Conservation (phyloP, 768 basidiomycete species). For the Tricholoma saponaceum region DNA sequence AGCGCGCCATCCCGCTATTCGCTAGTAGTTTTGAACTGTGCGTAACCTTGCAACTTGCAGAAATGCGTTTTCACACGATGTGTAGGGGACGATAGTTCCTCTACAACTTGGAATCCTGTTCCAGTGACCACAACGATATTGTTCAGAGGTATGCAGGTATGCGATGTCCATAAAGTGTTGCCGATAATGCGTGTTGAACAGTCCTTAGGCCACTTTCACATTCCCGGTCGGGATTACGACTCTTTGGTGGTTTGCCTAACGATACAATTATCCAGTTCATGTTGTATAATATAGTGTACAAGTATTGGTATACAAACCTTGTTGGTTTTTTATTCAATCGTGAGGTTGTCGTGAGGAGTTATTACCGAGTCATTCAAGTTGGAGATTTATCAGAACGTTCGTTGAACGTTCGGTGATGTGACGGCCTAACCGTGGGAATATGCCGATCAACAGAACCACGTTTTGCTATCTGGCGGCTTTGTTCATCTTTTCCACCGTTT, state of each 20-base stretch:
- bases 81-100: slow-evolving; percentile 43
- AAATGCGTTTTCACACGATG: not conserved
- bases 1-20: slow-evolving; percentile 58
- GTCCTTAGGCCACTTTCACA: slow-evolving; percentile 57
- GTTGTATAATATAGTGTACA: no score
- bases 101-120: slow-evolving; percentile 51
- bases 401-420: no score
- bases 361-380: no score
- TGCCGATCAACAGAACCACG: no score
- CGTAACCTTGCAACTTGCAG: slow-evolving; percentile 6
- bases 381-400: no score
- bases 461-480: no score
- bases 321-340: no score
- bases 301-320: no score
- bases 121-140: slow-evolving; percentile 57
- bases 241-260: slow-evolving; percentile 42
- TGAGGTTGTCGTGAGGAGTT: no score
- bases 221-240: slow-evolving; percentile 75
- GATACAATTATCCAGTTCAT: no score
- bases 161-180: not conserved
- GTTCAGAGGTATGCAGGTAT: slow-evolving; percentile 58
- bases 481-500: no score
- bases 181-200: not conserved
- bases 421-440: no score
- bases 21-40: slow-evolving; percentile 71